phyloP scores from a whole-genome alignment of 2,329 filamentous ascomycete genomes.

The Chrysoporthe puriensis region DNA sequence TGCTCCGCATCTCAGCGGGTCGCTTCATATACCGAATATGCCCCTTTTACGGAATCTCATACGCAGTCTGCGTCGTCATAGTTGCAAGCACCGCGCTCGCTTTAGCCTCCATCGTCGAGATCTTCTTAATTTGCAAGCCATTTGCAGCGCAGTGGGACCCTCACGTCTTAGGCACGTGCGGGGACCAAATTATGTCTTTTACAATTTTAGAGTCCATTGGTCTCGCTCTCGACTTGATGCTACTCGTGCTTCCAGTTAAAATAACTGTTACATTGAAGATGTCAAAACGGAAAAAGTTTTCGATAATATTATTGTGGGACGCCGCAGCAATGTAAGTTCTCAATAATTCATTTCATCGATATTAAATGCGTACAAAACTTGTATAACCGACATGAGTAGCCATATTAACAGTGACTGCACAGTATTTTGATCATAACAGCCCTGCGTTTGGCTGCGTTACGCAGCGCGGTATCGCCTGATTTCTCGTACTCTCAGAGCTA shows the following conservation, averaged over 20 bases:
- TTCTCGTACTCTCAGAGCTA: constrained; percentile 21
- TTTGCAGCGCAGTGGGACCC: constrained; percentile 23
- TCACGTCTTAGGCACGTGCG: constrained; percentile 7
- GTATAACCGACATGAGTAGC: not conserved
- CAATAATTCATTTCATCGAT: not conserved
- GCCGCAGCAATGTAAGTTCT: constrained; percentile 8
- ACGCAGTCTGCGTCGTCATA: not conserved
- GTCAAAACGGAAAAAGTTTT: not conserved
- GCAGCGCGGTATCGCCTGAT: constrained; percentile 15
- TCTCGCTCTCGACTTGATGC: not conserved
- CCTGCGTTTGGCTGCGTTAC: constrained; percentile 11
- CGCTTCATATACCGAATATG: no score
- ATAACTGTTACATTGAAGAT: not conserved
- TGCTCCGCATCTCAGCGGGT: no score
- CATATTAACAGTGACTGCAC: not conserved
- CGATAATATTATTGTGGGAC: not conserved
- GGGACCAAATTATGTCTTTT: constrained; percentile 17
- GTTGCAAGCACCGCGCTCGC: not conserved
- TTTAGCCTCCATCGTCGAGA: not conserved
- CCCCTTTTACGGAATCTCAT: no score
- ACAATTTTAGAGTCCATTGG: constrained; percentile 4
- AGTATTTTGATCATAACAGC: constrained; percentile 18
- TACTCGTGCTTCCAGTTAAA: not conserved
- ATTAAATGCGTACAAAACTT: no score
- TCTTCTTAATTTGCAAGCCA: constrained; percentile 13